Conservation (phyloP, 768 basidiomycete species). For the Boletus bicolor region DNA sequence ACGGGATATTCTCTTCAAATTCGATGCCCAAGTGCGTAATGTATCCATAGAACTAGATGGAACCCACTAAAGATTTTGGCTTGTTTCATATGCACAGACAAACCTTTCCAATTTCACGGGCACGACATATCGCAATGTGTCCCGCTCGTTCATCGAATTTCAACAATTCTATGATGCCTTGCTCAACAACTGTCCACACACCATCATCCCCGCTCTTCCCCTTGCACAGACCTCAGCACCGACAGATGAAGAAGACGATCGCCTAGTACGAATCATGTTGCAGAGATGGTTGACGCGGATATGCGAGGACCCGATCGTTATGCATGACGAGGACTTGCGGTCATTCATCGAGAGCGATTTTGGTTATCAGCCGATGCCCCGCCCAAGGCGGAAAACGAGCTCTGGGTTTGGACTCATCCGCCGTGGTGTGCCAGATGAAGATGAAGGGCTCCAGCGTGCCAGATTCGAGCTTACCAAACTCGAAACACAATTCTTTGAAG, state of each 20-base stretch:
- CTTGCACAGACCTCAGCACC: constrained; percentile 96
- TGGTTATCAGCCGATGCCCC: constrained; percentile 86
- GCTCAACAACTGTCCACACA: constrained; percentile 89
- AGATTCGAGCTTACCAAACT: constrained; percentile 90
- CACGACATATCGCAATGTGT: constrained; percentile 88
- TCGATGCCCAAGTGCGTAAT: constrained; percentile 83
- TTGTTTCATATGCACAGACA: constrained; percentile 50
- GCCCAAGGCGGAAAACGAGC: constrained; percentile 65
- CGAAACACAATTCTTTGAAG: constrained; percentile 89
- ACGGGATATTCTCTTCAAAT: constrained; percentile 87
- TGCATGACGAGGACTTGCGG: constrained; percentile 89
- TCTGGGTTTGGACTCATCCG: constrained; percentile 76
- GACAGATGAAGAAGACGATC: constrained; percentile 97
- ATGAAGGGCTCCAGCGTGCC: constrained; percentile 87
- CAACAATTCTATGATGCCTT: constrained; percentile 91
- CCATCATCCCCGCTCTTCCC: constrained; percentile 93
- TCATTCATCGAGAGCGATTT: constrained; percentile 98
- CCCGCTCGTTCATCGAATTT: constrained; percentile 93
- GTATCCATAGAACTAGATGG: not conserved
- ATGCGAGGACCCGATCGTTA: constrained; percentile 86
- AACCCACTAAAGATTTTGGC: not conserved
- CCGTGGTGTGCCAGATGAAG: constrained; percentile 86
- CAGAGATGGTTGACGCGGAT: constrained; percentile 93
- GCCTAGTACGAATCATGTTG: constrained; percentile 90
- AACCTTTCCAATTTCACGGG: constrained; percentile 91